Conservation (phyloP, 495 filamentous ascomycete species). For the Penicillium flavigenum region DNA sequence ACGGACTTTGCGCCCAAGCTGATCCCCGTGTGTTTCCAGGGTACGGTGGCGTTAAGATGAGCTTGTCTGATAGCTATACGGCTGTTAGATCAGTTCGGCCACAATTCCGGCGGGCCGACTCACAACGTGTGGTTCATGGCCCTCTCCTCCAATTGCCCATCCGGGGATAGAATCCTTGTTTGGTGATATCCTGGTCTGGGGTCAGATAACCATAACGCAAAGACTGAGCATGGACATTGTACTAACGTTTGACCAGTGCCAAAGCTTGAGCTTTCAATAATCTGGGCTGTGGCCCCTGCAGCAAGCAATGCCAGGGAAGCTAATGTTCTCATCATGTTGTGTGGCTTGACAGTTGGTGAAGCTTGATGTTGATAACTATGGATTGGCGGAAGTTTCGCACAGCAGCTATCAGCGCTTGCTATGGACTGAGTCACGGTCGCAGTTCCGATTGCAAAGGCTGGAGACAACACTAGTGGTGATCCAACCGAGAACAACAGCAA, state of each 20-base stretch:
- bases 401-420: slow-evolving; percentile 14
- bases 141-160: slow-evolving; percentile 70
- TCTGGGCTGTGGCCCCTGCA: slow-evolving; percentile 57
- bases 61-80: slow-evolving; percentile 74
- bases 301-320: slow-evolving; percentile 49
- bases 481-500: slow-evolving; percentile 53
- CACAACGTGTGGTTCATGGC: slow-evolving; percentile 64
- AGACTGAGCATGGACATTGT: background rate
- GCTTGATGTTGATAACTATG: slow-evolving; percentile 4
- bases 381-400: background rate
- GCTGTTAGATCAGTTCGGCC: slow-evolving; percentile 3
- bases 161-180: slow-evolving; percentile 56
- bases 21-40: slow-evolving; percentile 85
- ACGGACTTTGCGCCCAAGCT: slow-evolving; percentile 70
- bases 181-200: slow-evolving; percentile 52
- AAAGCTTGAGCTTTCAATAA: slow-evolving; percentile 72
- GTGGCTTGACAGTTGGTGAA: slow-evolving; percentile 13
- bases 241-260: slow-evolving; percentile 66
- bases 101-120: slow-evolving; percentile 9
- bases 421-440: slow-evolving; percentile 27
- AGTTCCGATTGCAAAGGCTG: slow-evolving; percentile 36
- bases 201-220: slow-evolving; percentile 25
- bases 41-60: slow-evolving; percentile 85
- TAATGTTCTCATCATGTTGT: slow-evolving; percentile 43
- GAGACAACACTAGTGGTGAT: slow-evolving; percentile 48